Evolutionary conservation across 2,329 filamentous ascomycete species (phyloP).

Genomic region (Colletotrichum sp.): DNA sequence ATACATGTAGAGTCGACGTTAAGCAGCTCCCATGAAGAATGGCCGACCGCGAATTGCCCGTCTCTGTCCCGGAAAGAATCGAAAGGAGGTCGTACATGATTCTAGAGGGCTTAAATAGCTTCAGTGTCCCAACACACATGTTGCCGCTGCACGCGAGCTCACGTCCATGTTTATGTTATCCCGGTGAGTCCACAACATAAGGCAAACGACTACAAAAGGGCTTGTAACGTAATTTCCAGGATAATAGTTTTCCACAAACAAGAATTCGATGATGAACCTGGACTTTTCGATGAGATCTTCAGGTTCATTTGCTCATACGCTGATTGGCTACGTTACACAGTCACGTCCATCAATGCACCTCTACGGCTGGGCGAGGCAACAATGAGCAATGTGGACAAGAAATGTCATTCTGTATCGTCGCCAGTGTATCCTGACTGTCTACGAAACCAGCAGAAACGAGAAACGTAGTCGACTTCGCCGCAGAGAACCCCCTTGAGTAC

Average conservation of each 20-base stretch:
- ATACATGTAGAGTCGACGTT: background rate
- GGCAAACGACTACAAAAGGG: background rate
- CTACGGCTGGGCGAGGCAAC: background rate
- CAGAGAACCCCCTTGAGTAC: background rate
- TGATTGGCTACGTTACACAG: too few species aligned
- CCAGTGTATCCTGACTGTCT: background rate
- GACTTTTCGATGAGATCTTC: too few species aligned
- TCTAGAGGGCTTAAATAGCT: background rate
- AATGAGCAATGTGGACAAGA: background rate
- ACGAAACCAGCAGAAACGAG: background rate
- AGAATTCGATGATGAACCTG: background rate
- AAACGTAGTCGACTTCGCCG: background rate
- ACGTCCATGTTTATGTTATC: too few species aligned
- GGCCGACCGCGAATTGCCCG: background rate
- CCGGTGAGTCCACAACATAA: background rate
- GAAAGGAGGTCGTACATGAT: background rate
- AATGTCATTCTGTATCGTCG: fast-evolving
- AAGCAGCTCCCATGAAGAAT: background rate
- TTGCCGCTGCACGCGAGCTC: background rate
- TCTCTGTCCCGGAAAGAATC: background rate
- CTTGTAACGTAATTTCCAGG: background rate
- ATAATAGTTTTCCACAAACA: fast-evolving
- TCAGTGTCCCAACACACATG: background rate
- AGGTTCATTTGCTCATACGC: too few species aligned
- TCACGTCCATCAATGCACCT: background rate